Evolutionary conservation across 768 basidiomycete genomes (phyloP).

Genomic region (Gymnopilus junonius): DNA sequence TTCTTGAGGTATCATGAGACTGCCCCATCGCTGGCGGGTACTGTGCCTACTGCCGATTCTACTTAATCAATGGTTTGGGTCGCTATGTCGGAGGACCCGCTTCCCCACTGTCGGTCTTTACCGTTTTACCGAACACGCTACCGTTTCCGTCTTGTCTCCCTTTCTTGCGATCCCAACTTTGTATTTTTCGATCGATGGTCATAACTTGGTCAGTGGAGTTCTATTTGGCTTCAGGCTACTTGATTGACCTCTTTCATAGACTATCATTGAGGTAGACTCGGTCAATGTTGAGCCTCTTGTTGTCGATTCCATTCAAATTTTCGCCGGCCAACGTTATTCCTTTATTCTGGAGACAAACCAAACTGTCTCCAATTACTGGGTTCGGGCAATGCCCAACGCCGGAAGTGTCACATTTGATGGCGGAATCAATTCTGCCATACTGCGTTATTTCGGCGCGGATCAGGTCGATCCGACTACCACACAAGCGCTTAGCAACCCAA

Average conservation of each 20-base stretch:
- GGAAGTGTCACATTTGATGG: constrained; percentile 20
- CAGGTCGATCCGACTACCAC: constrained; percentile 46
- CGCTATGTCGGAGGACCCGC: constrained; percentile 41
- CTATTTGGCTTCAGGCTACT: not conserved
- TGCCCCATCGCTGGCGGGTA: constrained; percentile 27
- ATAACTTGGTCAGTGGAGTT: constrained; percentile 36
- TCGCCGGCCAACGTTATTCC: constrained; percentile 35
- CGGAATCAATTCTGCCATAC: constrained; percentile 50
- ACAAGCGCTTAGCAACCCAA: constrained; percentile 25
- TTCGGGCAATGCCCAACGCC: constrained; percentile 37
- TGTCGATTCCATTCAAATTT: constrained; percentile 50
- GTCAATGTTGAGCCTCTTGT: constrained; percentile 43
- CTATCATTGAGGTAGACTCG: constrained; percentile 58
- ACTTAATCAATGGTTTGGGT: constrained; percentile 56
- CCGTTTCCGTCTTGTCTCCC: constrained; percentile 52
- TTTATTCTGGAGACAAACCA: constrained; percentile 50
- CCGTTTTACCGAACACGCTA: constrained; percentile 43
- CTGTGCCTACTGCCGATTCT: constrained; percentile 33
- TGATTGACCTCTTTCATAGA: constrained; percentile 22
- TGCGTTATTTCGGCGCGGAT: constrained; percentile 52
- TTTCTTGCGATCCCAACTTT: constrained; percentile 51
- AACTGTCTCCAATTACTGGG: constrained; percentile 55
- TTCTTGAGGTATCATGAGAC: constrained; percentile 33
- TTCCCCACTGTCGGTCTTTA: constrained; percentile 41
- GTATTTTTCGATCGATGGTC: constrained; percentile 49